Base-by-base conservation (phyloP, 1,284 basidiomycete species). In the Entoloma clypeatum region DNA sequence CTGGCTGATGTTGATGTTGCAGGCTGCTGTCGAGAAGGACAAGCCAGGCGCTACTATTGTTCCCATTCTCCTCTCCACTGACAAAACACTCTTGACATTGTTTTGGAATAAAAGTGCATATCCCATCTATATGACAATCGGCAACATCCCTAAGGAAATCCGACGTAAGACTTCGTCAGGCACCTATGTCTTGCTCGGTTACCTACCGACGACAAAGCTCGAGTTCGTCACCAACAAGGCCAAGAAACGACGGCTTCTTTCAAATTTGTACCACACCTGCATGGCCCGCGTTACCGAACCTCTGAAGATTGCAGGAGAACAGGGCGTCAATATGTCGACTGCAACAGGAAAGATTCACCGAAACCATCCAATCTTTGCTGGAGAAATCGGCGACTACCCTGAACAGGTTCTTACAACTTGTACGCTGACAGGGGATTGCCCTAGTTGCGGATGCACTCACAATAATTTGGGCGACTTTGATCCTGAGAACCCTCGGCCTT, bases 91-190 rank as follows among this genome's bases (percentile, higher is more conserved):
- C 33, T 32, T 67, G 1, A 64, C 61, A 0, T 28, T 53, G 7
- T 69, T 68, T 43, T 36, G 57, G 1, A 62, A 62, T 42, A 69
- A 69, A 45, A 44, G 52, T 4, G 65, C 63, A 3, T 71, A 69
- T 44, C 67, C 68, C 0, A 50, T 71, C 0, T 71, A 71, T 39
- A 36, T 72, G 19, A 69, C 64, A 0, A 65, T 72, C 30, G 68
- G 69, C 1, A 71, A 71, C 43, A 52, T 73, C 7, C 64, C 68
- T 1, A 70, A 71, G 35, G 57, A 61, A 4, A 61, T 68, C 3
- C 53, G 60, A 3, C 50, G 58, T 1, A 64, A 67, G 39, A 62
- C 66, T 0, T 66, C 63, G 0, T 41, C 44, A 1, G 58, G 47
- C 1, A 64, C 55, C 1, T 59, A 64, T 16, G 51, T 72, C 7